Percentiles rank a stretch among this genome's conserved stretches.
These are phyloP conservation scores for Cystoisospora suis DNA, from an alignment of 169 alveolate genomes.

Conservation along the genomic window DNA sequence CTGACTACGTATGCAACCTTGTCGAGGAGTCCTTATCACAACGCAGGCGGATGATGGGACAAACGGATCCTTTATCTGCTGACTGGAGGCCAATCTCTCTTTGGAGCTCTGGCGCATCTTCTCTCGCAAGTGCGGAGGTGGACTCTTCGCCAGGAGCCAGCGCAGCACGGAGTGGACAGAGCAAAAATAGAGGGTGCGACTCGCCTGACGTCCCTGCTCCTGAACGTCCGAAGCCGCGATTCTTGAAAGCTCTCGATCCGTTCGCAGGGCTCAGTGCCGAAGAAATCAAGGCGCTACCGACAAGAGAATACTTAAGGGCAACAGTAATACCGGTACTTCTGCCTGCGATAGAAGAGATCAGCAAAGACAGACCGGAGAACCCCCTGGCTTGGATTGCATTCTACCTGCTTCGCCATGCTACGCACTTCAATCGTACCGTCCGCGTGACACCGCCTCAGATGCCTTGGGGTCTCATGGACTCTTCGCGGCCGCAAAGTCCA, in stretches of 20 bases:
- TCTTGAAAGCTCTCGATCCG: background rate
- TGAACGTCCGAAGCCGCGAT: background rate
- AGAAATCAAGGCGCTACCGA: conserved; percentile 13
- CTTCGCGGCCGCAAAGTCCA: too few relatives aligned
- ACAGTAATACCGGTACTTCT: conserved; percentile 56
- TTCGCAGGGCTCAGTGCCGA: background rate
- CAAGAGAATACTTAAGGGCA: conserved; percentile 46
- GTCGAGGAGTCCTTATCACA: too few relatives aligned
- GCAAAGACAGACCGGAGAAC: conserved; percentile 61
- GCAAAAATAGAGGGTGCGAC: background rate
- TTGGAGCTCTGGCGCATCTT: too few relatives aligned
- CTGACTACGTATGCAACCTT: background rate
- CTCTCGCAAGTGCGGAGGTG: too few relatives aligned
- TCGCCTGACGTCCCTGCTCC: background rate
- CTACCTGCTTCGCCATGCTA: conserved; percentile 59
- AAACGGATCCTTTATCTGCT: too few relatives aligned
- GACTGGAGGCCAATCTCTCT: too few relatives aligned
- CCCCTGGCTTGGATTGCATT: conserved; percentile 58
- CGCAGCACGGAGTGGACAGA: too few relatives aligned
- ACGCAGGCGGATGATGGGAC: too few relatives aligned
- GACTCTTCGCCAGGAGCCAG: too few relatives aligned
- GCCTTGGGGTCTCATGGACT: too few relatives aligned
- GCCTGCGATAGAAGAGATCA: conserved; percentile 54
- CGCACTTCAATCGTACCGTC: conserved; percentile 37
- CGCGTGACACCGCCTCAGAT: too few relatives aligned